A percentile compares a stretch with the other conserved stretches of the same genome.
Evolutionary conservation across 495 filamentous ascomycete species (phyloP).

Genomic region (Penicillium egyptiacum): DNA sequence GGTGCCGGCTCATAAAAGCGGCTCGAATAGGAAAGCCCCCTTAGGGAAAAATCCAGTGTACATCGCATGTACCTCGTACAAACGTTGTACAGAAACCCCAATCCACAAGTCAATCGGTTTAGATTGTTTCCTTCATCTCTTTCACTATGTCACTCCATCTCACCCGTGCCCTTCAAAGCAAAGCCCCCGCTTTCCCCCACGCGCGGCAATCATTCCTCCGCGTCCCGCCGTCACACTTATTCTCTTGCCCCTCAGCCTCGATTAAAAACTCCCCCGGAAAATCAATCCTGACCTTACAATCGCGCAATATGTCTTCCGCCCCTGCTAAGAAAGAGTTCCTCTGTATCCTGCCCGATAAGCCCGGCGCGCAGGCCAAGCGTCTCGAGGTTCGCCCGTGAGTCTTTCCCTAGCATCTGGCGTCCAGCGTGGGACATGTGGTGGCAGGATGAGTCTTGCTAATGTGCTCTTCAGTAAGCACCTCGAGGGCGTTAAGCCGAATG

Average conservation of each 20-base stretch:
- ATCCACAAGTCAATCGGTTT: neutral
- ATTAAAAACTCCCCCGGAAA: neutral
- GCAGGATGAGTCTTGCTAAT: neutral
- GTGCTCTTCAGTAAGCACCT: conserved; percentile 31
- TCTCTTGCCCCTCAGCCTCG: conserved; percentile 2
- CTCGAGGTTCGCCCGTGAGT: conserved; percentile 71
- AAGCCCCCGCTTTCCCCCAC: conserved; percentile 28
- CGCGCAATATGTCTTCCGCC: conserved; percentile 34
- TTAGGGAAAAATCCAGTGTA: neutral
- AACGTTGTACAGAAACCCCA: neutral
- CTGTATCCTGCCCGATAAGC: conserved; percentile 77
- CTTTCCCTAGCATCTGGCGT: neutral
- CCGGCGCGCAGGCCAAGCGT: conserved; percentile 62
- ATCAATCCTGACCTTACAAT: neutral
- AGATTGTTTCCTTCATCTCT: neutral
- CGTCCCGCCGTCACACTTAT: conserved; percentile 7
- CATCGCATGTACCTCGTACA: neutral
- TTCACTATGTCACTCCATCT: conserved; percentile 3
- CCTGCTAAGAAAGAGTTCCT: conserved; percentile 74
- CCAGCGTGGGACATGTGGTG: neutral
- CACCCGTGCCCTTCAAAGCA: conserved; percentile 6
- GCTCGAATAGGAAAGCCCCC: neutral
- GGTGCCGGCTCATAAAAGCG: neutral
- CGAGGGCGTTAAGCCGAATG: conserved; percentile 35
- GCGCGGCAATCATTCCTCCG: conserved; percentile 18